Conservation (phyloP, 345 rosid genomes). For the Lenwebbia sp. region DNA sequence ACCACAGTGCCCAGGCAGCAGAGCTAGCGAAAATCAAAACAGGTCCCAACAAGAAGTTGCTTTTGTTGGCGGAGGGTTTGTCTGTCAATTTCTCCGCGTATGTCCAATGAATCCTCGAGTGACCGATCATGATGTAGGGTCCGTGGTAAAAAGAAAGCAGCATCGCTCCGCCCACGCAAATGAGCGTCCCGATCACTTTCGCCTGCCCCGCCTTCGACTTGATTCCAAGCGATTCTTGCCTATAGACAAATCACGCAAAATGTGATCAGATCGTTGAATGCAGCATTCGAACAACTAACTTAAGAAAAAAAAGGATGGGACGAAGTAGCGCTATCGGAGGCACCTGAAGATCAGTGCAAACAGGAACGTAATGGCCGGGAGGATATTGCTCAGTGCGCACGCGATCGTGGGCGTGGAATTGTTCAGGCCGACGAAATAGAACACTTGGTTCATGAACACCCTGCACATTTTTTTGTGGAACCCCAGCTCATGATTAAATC, state of each 20-base stretch:
- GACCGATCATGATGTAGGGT: constrained; percentile 32
- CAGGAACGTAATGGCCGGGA: constrained; percentile 76
- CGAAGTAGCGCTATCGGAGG: neutral
- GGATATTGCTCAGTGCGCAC: constrained; percentile 61
- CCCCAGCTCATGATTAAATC: neutral
- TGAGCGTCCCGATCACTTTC: constrained; percentile 59
- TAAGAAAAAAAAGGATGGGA: neutral
- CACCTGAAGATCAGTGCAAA: constrained; percentile 79
- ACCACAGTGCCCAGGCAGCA: constrained; percentile 66
- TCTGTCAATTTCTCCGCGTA: constrained; percentile 31
- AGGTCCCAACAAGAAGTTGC: constrained; percentile 49
- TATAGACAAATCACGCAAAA: neutral
- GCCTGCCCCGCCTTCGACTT: constrained; percentile 61
- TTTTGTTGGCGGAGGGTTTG: constrained; percentile 1
- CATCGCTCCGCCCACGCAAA: constrained; percentile 92
- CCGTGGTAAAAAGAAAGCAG: constrained; percentile 86
- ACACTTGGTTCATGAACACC: constrained; percentile 62
- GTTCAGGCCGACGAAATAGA: constrained; percentile 72
- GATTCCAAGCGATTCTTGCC: constrained; percentile 66
- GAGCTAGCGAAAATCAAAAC: constrained; percentile 47
- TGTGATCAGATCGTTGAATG: neutral
- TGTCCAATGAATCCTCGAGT: constrained; percentile 66
- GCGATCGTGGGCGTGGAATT: constrained; percentile 72
- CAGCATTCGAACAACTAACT: neutral
- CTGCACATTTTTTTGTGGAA: constrained; percentile 14